A percentile compares a stretch with the other conserved stretches of the same genome.
Conservation (phyloP, 306 rosid species). For the Trichosanthes cucumerina region DNA sequence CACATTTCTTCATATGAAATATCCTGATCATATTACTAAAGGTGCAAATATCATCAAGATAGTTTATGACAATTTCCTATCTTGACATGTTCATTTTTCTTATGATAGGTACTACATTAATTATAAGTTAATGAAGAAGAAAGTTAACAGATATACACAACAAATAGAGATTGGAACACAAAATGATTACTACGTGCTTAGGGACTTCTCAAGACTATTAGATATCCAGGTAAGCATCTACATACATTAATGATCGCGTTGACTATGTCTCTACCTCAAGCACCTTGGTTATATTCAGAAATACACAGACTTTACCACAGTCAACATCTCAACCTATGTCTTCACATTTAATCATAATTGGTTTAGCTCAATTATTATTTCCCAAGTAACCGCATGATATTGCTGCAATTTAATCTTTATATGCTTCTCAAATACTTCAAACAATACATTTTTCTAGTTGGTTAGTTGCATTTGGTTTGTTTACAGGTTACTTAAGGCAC, state of each 20-base stretch:
- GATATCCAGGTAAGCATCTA: constrained; percentile 44
- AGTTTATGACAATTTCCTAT: not conserved
- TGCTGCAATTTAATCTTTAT: not conserved
- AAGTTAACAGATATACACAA: constrained; percentile 51
- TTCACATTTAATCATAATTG: not conserved
- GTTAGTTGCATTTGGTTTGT: not conserved
- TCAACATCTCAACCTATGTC: not conserved
- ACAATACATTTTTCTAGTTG: not conserved
- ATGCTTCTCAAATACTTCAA: not conserved
- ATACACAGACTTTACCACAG: not conserved
- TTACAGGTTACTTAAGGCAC: not conserved
- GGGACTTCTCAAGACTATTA: constrained; percentile 64
- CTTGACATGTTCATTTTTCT: not conserved
- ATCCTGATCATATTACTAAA: not conserved
- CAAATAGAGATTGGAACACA: constrained; percentile 53
- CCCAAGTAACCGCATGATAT: not conserved
- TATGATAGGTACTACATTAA: constrained; percentile 56
- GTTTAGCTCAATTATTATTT: not conserved
- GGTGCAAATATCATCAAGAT: not conserved
- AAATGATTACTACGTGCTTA: constrained; percentile 42
- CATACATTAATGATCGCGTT: not conserved
- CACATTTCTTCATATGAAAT: not conserved
- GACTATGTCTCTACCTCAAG: not conserved
- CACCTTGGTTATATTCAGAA: not conserved
- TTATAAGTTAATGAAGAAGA: constrained; percentile 80